phyloP scores from a whole-genome alignment of 441 rosid genomes.

The Erodium texanum region DNA sequence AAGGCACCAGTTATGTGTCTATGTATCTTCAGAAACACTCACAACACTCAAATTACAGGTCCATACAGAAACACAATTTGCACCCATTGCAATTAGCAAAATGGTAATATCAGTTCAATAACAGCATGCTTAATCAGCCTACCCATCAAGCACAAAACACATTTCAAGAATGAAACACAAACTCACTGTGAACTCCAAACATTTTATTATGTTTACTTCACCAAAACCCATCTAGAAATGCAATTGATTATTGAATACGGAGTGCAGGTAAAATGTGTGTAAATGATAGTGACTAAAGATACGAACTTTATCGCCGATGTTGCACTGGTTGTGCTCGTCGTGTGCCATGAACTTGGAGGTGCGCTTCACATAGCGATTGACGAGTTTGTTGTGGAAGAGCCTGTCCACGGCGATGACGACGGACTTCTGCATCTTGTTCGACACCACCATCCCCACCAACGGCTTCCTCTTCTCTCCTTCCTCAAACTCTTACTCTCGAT shows the following conservation, averaged over 20 bases:
- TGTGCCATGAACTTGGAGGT: conserved; percentile 99
- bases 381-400: conserved; percentile 69
- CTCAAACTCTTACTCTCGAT: background rate
- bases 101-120: background rate
- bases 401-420: conserved; percentile 84
- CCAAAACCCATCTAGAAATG: background rate
- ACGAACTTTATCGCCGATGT: conserved; percentile 73
- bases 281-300: background rate
- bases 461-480: conserved; percentile 38
- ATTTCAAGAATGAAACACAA: background rate
- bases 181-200: background rate
- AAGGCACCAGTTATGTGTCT: background rate
- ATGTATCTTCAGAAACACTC: background rate
- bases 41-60: background rate
- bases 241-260: background rate
- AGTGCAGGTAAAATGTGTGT: background rate
- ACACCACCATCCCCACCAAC: conserved; percentile 76
- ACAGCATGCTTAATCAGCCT: background rate
- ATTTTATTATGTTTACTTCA: background rate
- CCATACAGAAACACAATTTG: background rate
- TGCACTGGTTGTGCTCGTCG: conserved; percentile 60
- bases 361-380: conserved; percentile 78
- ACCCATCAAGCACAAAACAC: background rate
- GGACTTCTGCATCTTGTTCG: conserved; percentile 97
- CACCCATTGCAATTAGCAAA: background rate